Base-by-base conservation (phyloP, 2,329 filamentous ascomycete genomes). In the Fusarium coffeatum region DNA sequence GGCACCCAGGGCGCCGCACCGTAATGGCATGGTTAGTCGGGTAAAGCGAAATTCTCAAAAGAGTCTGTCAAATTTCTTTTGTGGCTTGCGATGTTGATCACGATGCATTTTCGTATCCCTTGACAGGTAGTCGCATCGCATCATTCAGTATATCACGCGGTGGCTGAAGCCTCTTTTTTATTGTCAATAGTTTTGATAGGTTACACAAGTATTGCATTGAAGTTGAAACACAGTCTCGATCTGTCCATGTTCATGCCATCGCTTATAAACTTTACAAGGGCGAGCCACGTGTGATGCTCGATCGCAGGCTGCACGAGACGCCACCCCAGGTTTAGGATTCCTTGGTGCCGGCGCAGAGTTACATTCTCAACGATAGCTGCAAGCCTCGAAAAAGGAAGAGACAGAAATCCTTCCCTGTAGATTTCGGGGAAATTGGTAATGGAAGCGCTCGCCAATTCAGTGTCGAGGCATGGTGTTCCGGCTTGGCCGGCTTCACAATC, bases 181-280 rank as follows among this genome's bases (percentile, higher is more conserved):
- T 30, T 30, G 12, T 56, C 20, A 32, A 48, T 48, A 11, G 46
- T 16, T 23, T 27, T 27, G 4, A 37, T 40, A 25, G 48, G 22
- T 25, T 32, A 20, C n/a, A 3, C 6, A 47, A 40, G 22, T 27
- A 20, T 55, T 28, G 28, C 41, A 15, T 41, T 16, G 22, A 43
- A 49, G 22, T 20, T 45, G 48, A 66, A 66, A 66, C 63, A 66
- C 37, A 55, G 37, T 23, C 51, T 34, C 34, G 60, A 65, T 59
- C 41, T 28, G 51, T 32, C 56, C 30, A 20, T 7, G 51, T 30
- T 54, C 30, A 59, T 55, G 30, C 5, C 34, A n/a, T 56, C 60
- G 60, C 59, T 59, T 51, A 66, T 66, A 48, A 32, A 55, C 37
- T 66, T 66, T 66, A 8, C 63, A 66, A 49, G 63, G 55, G 30